Evolutionary conservation across 2,329 filamentous ascomycete species (phyloP), one percentile per base, ranked within the genome.

Genomic region (Chaetothyriales sp.): DNA sequence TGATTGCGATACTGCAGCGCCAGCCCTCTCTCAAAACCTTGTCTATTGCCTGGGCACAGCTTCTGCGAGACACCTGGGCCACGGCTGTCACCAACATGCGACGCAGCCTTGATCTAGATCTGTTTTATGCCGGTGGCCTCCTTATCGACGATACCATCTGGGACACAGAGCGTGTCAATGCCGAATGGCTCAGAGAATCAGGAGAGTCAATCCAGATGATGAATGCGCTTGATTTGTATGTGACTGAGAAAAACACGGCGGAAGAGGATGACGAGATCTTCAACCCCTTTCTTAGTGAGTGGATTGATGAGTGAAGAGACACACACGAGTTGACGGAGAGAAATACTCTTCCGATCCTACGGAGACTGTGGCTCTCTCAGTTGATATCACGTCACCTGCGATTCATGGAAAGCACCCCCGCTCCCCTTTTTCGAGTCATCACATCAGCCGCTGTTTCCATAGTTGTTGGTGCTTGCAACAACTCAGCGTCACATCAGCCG

Each of bases 131-230:
- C 9, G 44, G 52, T 20, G 58, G 58, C 18, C 46, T 58, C 18
- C 45, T 60, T 43, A 56, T 59, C 47, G 58, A 60, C 46, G 49
- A 50, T 1, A 50, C 50, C 18, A 52, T 60, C 51, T 58, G 54
- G 45, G 53, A 54, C 1, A 59, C 56, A 50, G 52, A 57, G 47
- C 48, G 56, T 13, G 53, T 59, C 33, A 52, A 58, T 18, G 43
- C 47, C 5, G 51, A 55, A 18, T 49, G 50, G 9, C 59, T 57
- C 50, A 44, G 46, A 29, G 48, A 53, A 8, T 51, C 53, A 33
- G 54, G 49, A 25, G 47, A 46, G 10, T 45, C 53, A 10, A 43
- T 54, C 29, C 54, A 51, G n/a, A 48, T 60, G 44, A 43, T 44
- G 19, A 54, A 53, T 18, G 52, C 57, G 6, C 49, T 60, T 10